A percentile compares a stretch with the other conserved stretches of the same genome.
Evolutionary conservation across 2,329 filamentous ascomycete genomes (phyloP).

Genomic region (Epichloe elymi): DNA sequence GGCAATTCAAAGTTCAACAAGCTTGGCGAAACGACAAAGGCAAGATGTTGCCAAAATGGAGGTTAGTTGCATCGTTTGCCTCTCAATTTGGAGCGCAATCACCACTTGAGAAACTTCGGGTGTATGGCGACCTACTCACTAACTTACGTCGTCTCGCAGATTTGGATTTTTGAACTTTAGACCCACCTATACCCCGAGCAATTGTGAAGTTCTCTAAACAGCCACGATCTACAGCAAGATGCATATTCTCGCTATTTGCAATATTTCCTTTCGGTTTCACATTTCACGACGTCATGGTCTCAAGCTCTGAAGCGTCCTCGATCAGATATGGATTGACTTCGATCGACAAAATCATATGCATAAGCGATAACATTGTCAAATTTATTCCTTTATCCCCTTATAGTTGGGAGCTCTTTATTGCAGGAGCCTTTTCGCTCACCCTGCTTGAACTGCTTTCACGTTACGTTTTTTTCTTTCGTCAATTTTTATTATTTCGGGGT

Average conservation of each 20-base stretch:
- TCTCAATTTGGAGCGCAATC: not conserved
- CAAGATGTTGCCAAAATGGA: conserved; percentile 88
- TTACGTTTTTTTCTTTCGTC: not conserved
- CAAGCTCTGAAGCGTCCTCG: not conserved
- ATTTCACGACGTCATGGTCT: conserved; percentile 11
- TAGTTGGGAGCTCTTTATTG: too few relatives aligned
- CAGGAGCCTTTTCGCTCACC: not conserved
- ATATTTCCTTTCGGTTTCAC: not conserved
- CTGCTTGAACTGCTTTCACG: not conserved
- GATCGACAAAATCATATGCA: not conserved
- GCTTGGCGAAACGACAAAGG: conserved; percentile 56
- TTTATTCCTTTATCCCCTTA: not conserved
- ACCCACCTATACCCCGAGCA: conserved; percentile 13
- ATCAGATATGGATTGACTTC: not conserved
- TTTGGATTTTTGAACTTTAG: conserved; percentile 33
- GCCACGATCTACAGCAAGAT: not conserved
- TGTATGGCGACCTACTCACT: conserved; percentile 8
- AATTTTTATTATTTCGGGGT: not conserved
- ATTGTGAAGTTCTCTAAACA: conserved; percentile 1
- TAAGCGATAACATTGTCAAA: not conserved
- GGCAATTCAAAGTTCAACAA: conserved; percentile 58
- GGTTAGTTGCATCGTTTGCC: conserved; percentile 39
- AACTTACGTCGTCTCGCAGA: conserved; percentile 21
- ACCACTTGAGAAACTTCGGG: not conserved
- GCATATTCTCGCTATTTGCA: not conserved